A percentile compares a stretch with the other conserved stretches of the same genome.
Conservation (phyloP, 1,284 basidiomycete genomes). For the Rhodofomes roseus region DNA sequence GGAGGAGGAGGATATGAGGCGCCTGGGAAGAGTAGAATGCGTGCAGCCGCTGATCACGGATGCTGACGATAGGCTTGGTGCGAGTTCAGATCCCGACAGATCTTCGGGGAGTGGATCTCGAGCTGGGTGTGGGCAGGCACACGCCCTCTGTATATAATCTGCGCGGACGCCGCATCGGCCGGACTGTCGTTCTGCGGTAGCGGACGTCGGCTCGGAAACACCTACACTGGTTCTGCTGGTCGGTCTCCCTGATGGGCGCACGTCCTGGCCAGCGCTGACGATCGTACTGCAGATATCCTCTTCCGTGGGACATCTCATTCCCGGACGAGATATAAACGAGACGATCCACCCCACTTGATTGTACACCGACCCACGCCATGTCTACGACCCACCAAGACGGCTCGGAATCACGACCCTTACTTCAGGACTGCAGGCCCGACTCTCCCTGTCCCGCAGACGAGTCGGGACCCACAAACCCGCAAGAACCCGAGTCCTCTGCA, state of each 20-base stretch:
- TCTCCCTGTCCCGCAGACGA: constrained; percentile 13
- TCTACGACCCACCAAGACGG: constrained; percentile 11
- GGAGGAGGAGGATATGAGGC: not conserved
- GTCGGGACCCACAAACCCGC: constrained; percentile 10
- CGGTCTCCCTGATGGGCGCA: not conserved
- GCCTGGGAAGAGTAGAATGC: not conserved
- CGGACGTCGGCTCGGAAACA: not conserved
- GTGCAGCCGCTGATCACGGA: constrained; percentile 5
- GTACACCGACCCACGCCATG: constrained; percentile 9
- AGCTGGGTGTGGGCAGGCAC: not conserved
- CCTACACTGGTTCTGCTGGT: not conserved
- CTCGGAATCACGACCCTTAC: constrained; percentile 24
- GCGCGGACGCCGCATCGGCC: not conserved
- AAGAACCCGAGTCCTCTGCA: constrained; percentile 10
- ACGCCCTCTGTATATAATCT: not conserved
- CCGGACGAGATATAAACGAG: constrained; percentile 6
- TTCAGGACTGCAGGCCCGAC: constrained; percentile 11
- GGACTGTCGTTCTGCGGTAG: not conserved
- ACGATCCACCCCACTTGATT: not conserved
- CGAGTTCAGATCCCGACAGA: constrained; percentile 3
- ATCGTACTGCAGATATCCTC: not conserved
- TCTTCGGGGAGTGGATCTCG: constrained; percentile 1
- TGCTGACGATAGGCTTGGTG: constrained; percentile 6
- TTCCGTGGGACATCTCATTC: constrained; percentile 5
- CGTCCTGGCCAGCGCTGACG: constrained; percentile 1